Base-by-base conservation (phyloP, 441 rosid genomes). In the Theobroma grandiflorum region DNA sequence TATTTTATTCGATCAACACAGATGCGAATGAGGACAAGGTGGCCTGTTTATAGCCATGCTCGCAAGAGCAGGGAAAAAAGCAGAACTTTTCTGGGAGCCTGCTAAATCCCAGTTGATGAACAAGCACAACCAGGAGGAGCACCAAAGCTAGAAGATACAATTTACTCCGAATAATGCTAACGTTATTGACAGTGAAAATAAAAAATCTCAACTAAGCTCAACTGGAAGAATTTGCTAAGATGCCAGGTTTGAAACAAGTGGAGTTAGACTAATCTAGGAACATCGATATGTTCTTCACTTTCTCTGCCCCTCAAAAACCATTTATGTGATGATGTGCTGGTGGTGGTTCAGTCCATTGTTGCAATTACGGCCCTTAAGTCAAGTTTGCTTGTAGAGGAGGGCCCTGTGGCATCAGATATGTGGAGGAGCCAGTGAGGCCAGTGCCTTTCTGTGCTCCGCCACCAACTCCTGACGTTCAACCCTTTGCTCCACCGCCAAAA, bases 191-290 rank as follows among this genome's bases (percentile, higher is more conserved):
- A 0, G 10, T 45, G 49, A 8, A 0, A 45, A 45, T 8, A 45
- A 6, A 7, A 45, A 2, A 45, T 45, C 49, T 37, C 8, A 2
- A 26, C 22, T 63, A 43, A 26, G 66, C 18, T 5, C 75, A 78
- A 26, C 20, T 78, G 47, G 59, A 78, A 70, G 67, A 78, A 58
- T 12, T 70, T 7, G 38, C 69, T 3, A 61, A 59, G 69, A 69
- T 16, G 22, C 57, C 12, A 70, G 2, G 75, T n/a, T 0, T 78
- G 68, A 78, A 78, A n/a, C 67, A 68, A 1, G 12, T 68, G 59
- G 80, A 58, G 43, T 10, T 58, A 31, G 33, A 45, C 65, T 59
- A 69, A 11, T 38, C 65, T 12, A 68, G 33, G 26, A 69, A 69
- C 47, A 69, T 58, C 20, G 68, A 57, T 16, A 50, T 69, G 68